Evolutionary conservation across 2,329 filamentous ascomycete species (phyloP).

Genomic region (Alternaria ventricosa): DNA sequence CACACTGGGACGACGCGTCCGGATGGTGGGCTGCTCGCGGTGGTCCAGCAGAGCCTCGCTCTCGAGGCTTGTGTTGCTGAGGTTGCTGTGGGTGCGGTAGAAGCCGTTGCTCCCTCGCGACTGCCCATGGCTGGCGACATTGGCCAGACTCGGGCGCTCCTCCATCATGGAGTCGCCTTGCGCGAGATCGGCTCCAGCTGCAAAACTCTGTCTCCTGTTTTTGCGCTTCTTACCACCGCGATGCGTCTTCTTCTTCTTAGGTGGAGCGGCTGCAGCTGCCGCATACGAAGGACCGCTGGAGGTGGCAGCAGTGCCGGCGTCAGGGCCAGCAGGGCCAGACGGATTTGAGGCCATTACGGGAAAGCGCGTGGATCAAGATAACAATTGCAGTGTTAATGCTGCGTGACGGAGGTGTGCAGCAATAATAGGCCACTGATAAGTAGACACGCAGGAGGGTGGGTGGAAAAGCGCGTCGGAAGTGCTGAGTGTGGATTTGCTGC

Average conservation of each 20-base stretch:
- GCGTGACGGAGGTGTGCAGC: not conserved
- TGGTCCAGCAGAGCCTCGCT: slow-evolving; percentile 90
- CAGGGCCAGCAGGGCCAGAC: slow-evolving; percentile 10
- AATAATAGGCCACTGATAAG: slow-evolving; percentile 9
- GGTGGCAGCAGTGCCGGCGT: slow-evolving; percentile 15
- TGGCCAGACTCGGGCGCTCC: slow-evolving; percentile 56
- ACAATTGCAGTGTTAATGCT: slow-evolving; percentile 5
- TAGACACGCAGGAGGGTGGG: slow-evolving; percentile 1
- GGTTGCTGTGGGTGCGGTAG: slow-evolving; percentile 63
- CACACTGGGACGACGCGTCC: slow-evolving; percentile 53
- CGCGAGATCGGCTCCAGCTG: slow-evolving; percentile 60
- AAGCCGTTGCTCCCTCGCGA: slow-evolving; percentile 56
- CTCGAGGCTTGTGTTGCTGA: slow-evolving; percentile 86
- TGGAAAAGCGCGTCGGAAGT: not conserved
- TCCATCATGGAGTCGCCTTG: slow-evolving; percentile 60
- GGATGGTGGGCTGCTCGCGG: slow-evolving; percentile 60
- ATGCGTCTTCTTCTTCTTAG: slow-evolving; percentile 72
- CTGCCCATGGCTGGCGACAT: slow-evolving; percentile 38
- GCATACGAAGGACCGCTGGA: slow-evolving; percentile 20
- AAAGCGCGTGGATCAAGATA: not conserved
- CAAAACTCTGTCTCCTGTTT: slow-evolving; percentile 80
- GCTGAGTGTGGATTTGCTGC: slow-evolving; percentile 3
- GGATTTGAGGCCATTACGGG: slow-evolving; percentile 27
- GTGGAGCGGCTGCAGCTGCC: slow-evolving; percentile 20
- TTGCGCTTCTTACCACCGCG: slow-evolving; percentile 80